phyloP scores from a whole-genome alignment of 1,139 yeast genomes.

The Debaryomyces sp. region DNA sequence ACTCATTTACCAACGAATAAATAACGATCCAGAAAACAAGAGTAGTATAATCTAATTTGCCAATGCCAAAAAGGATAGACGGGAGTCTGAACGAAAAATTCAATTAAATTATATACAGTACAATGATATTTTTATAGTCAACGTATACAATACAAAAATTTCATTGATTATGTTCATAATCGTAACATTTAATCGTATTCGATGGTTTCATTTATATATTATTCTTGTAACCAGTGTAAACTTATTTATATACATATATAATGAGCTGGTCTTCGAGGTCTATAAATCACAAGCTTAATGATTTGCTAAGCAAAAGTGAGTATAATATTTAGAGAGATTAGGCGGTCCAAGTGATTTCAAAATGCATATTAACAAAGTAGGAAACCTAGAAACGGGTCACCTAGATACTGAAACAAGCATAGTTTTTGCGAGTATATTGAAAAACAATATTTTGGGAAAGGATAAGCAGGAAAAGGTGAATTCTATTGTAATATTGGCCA shows the following conservation, averaged over 20 bases:
- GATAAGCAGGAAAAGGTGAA: slow-evolving; percentile 57
- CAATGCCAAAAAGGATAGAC: neutral
- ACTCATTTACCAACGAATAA: slow-evolving; percentile 22
- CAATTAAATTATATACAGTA: neutral
- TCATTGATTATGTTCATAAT: slow-evolving; percentile 6
- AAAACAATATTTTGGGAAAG: slow-evolving; percentile 44
- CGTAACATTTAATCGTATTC: neutral
- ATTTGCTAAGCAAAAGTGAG: slow-evolving; percentile 43
- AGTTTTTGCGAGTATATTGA: slow-evolving; percentile 38
- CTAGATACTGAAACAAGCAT: slow-evolving; percentile 40
- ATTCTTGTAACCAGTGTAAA: neutral
- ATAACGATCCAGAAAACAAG: neutral
- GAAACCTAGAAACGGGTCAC: slow-evolving; percentile 30
- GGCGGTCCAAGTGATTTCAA: neutral
- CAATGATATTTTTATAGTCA: neutral
- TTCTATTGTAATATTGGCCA: slow-evolving; percentile 56
- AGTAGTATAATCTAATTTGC: neutral
- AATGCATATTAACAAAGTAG: slow-evolving; percentile 15
- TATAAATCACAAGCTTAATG: slow-evolving; percentile 50
- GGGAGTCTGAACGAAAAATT: neutral
- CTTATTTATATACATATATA: neutral
- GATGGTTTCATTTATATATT: neutral
- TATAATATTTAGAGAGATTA: slow-evolving; percentile 6
- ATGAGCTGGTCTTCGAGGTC: slow-evolving; percentile 43
- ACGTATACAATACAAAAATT: neutral